These are phyloP conservation scores for Naganishia onofrii DNA, from an alignment of 768 basidiomycete genomes.

Conservation along the genomic window DNA sequence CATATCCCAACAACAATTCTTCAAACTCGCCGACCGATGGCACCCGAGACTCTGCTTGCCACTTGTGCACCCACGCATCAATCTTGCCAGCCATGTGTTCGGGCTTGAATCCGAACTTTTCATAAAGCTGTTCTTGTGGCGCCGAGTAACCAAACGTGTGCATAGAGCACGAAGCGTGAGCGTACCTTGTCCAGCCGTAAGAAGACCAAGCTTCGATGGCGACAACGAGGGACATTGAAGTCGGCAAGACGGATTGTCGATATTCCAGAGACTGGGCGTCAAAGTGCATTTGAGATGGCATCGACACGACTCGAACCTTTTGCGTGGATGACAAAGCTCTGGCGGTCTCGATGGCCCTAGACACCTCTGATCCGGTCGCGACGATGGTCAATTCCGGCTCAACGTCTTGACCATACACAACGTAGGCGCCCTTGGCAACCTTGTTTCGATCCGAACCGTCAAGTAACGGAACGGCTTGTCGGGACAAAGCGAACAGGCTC, in stretches of 20 bases:
- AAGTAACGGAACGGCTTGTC: slow-evolving; percentile 47
- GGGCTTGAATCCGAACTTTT: slow-evolving; percentile 49
- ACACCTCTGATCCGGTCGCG: slow-evolving; percentile 48
- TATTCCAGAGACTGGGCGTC: slow-evolving; percentile 42
- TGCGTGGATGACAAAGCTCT: slow-evolving; percentile 32
- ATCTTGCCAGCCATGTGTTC: slow-evolving; percentile 44
- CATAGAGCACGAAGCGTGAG: slow-evolving; percentile 50
- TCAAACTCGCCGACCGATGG: slow-evolving; percentile 46
- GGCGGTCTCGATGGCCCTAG: slow-evolving; percentile 43
- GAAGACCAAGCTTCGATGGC: slow-evolving; percentile 50
- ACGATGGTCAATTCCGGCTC: slow-evolving; percentile 44
- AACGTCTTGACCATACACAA: slow-evolving; percentile 37
- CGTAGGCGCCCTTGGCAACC: slow-evolving; percentile 43
- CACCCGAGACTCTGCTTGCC: slow-evolving; percentile 26
- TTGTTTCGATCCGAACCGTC: slow-evolving; percentile 40
- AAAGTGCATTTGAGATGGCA: slow-evolving; percentile 47
- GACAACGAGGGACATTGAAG: slow-evolving; percentile 39
- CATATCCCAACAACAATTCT: slow-evolving; percentile 40
- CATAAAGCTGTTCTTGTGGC: slow-evolving; percentile 43
- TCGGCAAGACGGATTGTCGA: slow-evolving; percentile 37
- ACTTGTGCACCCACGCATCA: slow-evolving; percentile 31
- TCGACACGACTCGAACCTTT: slow-evolving; percentile 48
- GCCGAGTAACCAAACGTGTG: slow-evolving; percentile 49
- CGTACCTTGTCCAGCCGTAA: slow-evolving; percentile 50
- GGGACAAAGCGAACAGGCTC: slow-evolving; percentile 40